Evolutionary conservation across 768 basidiomycete genomes (phyloP).

Genomic region (Tylopilus cervinicoccineus): DNA sequence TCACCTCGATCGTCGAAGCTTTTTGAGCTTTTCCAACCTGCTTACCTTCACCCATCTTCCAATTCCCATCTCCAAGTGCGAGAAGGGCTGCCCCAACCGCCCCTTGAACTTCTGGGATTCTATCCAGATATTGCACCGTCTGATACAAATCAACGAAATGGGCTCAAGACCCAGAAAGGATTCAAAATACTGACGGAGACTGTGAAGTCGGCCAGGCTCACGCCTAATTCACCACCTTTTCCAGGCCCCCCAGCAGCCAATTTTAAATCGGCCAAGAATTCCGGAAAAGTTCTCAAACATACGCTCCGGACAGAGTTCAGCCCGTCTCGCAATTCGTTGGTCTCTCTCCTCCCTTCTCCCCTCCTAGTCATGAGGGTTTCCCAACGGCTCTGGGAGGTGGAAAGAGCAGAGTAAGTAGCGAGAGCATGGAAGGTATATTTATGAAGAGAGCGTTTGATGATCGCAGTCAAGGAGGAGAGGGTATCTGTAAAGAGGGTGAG

Average conservation of each 20-base stretch:
- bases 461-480: slow-evolving; percentile 53
- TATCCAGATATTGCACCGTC: slow-evolving; percentile 67
- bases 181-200: slow-evolving; percentile 41
- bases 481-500: slow-evolving; percentile 63
- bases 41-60: slow-evolving; percentile 88
- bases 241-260: slow-evolving; percentile 46
- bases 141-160: slow-evolving; percentile 24
- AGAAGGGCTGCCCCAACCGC: slow-evolving; percentile 64
- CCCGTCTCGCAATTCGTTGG: slow-evolving; percentile 72
- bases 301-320: slow-evolving; percentile 59
- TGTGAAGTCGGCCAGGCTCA: slow-evolving; percentile 60
- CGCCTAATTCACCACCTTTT: slow-evolving; percentile 57
- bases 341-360: slow-evolving; percentile 41
- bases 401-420: slow-evolving; percentile 59
- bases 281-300: slow-evolving; percentile 79
- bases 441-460: slow-evolving; percentile 75
- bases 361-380: slow-evolving; percentile 58
- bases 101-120: slow-evolving; percentile 63
- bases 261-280: slow-evolving; percentile 78
- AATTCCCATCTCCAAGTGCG: slow-evolving; percentile 81
- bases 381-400: slow-evolving; percentile 58
- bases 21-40: slow-evolving; percentile 51
- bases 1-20: slow-evolving; percentile 39
- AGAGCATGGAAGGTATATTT: slow-evolving; percentile 79
- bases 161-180: neutral